A percentile compares a stretch with the other conserved stretches of the same genome.
These are phyloP conservation scores for Chloromonas sp. DNA, from an alignment of 163 green algal genomes.

Conservation along the genomic window DNA sequence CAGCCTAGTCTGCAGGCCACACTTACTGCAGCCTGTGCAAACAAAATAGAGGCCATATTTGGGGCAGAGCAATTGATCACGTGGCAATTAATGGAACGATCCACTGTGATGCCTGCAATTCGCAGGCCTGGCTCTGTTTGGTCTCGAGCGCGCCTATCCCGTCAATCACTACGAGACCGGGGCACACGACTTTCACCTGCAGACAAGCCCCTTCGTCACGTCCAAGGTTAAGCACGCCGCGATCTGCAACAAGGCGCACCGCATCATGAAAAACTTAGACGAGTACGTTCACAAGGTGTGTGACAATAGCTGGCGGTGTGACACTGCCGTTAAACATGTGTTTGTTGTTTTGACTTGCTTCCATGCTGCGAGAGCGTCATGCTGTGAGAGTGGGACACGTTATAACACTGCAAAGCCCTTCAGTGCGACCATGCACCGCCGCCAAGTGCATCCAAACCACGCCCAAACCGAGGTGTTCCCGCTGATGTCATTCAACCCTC, in stretches of 20 bases:
- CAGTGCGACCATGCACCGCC: too few relatives aligned
- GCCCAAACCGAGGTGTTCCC: too few relatives aligned
- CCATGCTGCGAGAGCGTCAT: too few relatives aligned
- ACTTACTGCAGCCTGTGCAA: background rate
- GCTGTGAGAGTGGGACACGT: too few relatives aligned
- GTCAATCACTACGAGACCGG: background rate
- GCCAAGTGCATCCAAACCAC: too few relatives aligned
- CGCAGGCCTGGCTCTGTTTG: slow-evolving; percentile 18
- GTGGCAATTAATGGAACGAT: too few relatives aligned
- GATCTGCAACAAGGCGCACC: slow-evolving; percentile 24
- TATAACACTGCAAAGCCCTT: too few relatives aligned
- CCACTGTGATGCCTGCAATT: background rate
- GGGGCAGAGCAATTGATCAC: too few relatives aligned
- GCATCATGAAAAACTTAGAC: slow-evolving; percentile 7
- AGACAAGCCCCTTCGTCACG: slow-evolving; percentile 13
- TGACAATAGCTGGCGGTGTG: background rate
- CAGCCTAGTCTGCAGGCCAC: background rate
- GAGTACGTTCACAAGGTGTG: slow-evolving; percentile 5
- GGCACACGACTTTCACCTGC: slow-evolving; percentile 1
- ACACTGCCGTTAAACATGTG: background rate
- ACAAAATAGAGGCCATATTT: background rate
- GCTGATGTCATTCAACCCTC: too few relatives aligned
- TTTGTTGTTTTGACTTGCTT: too few relatives aligned
- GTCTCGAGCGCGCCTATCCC: slow-evolving; percentile 14
- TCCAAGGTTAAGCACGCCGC: slow-evolving; percentile 21